Evolutionary conservation across 2,329 filamentous ascomycete species (phyloP), one percentile per base, ranked within the genome.

Genomic region (Apiospora koreana): DNA sequence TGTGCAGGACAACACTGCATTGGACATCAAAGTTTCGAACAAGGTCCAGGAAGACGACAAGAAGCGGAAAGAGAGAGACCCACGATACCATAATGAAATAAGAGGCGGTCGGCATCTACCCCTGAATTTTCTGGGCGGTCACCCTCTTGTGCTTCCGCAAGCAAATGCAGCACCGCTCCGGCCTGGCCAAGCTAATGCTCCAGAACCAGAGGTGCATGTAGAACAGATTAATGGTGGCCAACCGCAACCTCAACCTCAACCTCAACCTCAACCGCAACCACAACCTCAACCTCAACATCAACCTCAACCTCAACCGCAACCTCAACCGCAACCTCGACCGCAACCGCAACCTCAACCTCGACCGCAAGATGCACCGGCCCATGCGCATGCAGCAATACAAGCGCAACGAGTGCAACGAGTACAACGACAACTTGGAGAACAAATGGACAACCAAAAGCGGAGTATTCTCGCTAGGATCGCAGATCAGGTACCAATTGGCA

Each of bases 1-100:
- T 45, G 38, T 42, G 42, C 38, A 66, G 64, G 64, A 66, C 12
- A 45, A 66, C 23, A 45, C 38, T 35, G 42, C 38, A 18, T 10
- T 66, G 38, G 42, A 45, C 23, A 66, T 66, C 64, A 66, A 66
- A 18, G 64, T 66, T 12, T 66, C 64, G 10, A 45, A 66, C 38
- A 43, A 66, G 5, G 64, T 66, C 38, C 38, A 66, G 38, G 64
- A 66, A 28, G 64, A 66, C 18, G 64, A 66, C 23, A 66, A 31
- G 38, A 66, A 66, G 41, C 64, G 64, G 12, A 66, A 45, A 45
- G 38, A 66, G n/a, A 45, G 64, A 35, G 42, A 66, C 14, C 38
- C 64, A n/a, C 64, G 64, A 12, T 43, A 66, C 12, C 64, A n/a
- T 2, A 10, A 62, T 12, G 21, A 38, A 18, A 38, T 38, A 10